Base-by-base conservation (phyloP, 106 monocot genomes). In the Dioscorea dumetorum region DNA sequence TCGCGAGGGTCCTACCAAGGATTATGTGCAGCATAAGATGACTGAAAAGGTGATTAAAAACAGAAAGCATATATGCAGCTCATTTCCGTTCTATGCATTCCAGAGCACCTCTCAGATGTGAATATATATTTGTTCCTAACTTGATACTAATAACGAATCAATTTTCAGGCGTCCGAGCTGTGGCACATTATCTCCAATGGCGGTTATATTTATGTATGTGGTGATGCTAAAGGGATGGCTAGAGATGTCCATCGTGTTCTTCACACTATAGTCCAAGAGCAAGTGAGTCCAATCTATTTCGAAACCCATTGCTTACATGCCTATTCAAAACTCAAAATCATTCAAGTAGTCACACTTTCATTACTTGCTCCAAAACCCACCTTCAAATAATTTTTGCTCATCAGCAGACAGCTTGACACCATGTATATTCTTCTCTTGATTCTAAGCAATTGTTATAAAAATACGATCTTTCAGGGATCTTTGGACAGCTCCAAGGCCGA, bases 151-250 rank as follows among this genome's bases (percentile, higher is more conserved):
- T 3, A 50, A 33, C 49, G 59, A 24, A 19, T 59, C 52, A 6
- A 1, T 51, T 71, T 32, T 7, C 78, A 94, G 94, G 94, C 94
- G 22, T 74, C 75, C 21, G 87, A 87, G 20, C 80, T 94, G 16
- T 94, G 94, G 94, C 64, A 85, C 16, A 72, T 78, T 32, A 78
- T 94, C 51, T 90, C 90, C 12, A 70, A 74, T 48, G 78, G 82
- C 32, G 92, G 83, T 22, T 88, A 92, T 70, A 61, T 87, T 35
- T 93, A 93, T 65, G 93, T 93, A 9, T 93, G 93, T 72, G 93
- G 93, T 51, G 93, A 93, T 82, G 94, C 94, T 9, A 94, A 94
- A 69, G 94, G 94, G 34, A 94, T 94, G 94, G 94, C 94, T 58
- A 77, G 82, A 77, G 94, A 94, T 69, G 94, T 94, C 33, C 94